These are phyloP conservation scores for Monilinia fructicola DNA, from an alignment of 2,329 filamentous ascomycete species.

Conservation along the genomic window DNA sequence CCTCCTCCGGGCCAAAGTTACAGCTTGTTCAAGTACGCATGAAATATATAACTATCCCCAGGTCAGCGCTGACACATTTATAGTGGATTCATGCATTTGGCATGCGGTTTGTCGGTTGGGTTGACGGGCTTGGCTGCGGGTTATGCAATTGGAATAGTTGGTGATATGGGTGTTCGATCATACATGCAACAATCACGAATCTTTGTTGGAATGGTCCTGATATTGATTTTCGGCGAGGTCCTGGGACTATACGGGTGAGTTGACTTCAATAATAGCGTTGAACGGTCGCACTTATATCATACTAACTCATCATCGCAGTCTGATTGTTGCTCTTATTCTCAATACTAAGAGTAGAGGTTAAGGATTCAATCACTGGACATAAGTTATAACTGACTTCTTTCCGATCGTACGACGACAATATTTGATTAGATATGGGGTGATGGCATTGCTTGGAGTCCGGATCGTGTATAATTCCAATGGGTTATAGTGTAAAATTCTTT, in stretches of 20 bases:
- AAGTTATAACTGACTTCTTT: slow-evolving; percentile 6
- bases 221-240: slow-evolving; percentile 97
- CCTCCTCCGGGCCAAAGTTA: slow-evolving; percentile 68
- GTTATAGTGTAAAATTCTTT: slow-evolving; percentile 31
- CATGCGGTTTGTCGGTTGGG: slow-evolving; percentile 85
- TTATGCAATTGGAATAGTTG: slow-evolving; percentile 94
- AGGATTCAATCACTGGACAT: slow-evolving; percentile 7
- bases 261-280: not conserved
- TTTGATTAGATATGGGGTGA: slow-evolving; percentile 34
- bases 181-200: slow-evolving; percentile 97
- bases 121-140: slow-evolving; percentile 90
- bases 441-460: slow-evolving; percentile 40
- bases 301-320: slow-evolving; percentile 49
- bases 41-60: slow-evolving; percentile 28
- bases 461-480: slow-evolving; percentile 34
- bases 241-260: slow-evolving; percentile 91
- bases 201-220: slow-evolving; percentile 98
- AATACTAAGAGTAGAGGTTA: slow-evolving; percentile 67
- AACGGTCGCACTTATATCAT: not conserved
- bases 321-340: slow-evolving; percentile 90
- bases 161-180: slow-evolving; percentile 87
- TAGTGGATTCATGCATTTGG: slow-evolving; percentile 91
- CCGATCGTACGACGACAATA: slow-evolving; percentile 26
- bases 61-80: slow-evolving; percentile 25
- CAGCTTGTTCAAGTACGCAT: slow-evolving; percentile 74